A percentile compares a stretch with the other conserved stretches of the same genome.
phyloP scores from a whole-genome alignment of 2,329 filamentous ascomycete genomes.

The Microdochium paspali region DNA sequence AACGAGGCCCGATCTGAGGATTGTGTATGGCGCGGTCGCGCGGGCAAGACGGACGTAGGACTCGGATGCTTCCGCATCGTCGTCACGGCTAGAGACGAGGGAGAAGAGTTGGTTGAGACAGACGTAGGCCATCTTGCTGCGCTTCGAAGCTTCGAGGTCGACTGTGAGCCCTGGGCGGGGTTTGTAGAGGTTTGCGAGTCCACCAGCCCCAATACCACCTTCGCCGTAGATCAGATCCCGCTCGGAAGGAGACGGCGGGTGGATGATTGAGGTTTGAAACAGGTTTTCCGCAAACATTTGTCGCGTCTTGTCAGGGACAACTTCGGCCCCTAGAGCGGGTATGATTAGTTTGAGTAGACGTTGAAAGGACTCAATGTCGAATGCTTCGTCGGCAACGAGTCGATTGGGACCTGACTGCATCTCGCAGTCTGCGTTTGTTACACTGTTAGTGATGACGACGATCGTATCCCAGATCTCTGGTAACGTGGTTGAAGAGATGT shows the following conservation, averaged over 20 bases:
- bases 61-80: conserved; percentile 23
- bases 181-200: conserved; percentile 53
- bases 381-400: conserved; percentile 62
- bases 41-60: conserved; percentile 56
- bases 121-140: conserved; percentile 67
- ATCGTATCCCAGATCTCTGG: conserved; percentile 63
- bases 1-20: conserved; percentile 71
- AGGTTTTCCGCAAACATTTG: conserved; percentile 64
- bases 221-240: conserved; percentile 44
- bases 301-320: conserved; percentile 58
- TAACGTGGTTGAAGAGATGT: conserved; percentile 32
- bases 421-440: conserved; percentile 55
- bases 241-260: conserved; percentile 49
- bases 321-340: conserved; percentile 56
- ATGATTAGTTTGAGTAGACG: conserved; percentile 64
- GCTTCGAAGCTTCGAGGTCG: conserved; percentile 52
- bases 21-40: conserved; percentile 69
- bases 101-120: conserved; percentile 73
- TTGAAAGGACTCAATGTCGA: conserved; percentile 70
- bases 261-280: conserved; percentile 75
- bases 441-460: conserved; percentile 56
- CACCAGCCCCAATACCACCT: conserved; percentile 30
- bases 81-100: conserved; percentile 48
- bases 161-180: conserved; percentile 64
- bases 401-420: conserved; percentile 32